Conservation (phyloP, 2,329 filamentous ascomycete genomes). For the Rhytidhysteron rufulum region DNA sequence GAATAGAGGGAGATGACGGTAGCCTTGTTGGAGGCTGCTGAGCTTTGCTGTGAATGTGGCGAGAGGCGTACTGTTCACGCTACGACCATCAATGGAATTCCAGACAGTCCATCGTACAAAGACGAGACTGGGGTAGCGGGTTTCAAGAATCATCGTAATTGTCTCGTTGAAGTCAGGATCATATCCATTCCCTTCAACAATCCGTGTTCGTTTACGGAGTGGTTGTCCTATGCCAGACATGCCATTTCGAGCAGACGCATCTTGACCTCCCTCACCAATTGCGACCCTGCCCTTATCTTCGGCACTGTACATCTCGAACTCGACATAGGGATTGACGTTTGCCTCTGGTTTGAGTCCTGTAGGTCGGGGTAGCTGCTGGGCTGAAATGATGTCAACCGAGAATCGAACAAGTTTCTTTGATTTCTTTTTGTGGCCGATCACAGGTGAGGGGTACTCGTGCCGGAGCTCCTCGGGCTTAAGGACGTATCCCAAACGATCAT, state of each 20-base stretch:
- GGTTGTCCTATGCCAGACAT: constrained; percentile 67
- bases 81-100: constrained; percentile 74
- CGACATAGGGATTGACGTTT: constrained; percentile 86
- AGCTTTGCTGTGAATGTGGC: constrained; percentile 93
- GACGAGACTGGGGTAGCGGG: constrained; percentile 89
- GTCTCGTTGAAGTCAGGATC: constrained; percentile 82
- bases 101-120: constrained; percentile 93
- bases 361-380: constrained; percentile 87
- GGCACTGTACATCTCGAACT: constrained; percentile 90
- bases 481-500: constrained; percentile 85
- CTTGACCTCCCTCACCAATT: constrained; percentile 62
- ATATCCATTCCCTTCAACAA: constrained; percentile 85
- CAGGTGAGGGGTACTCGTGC: constrained; percentile 23
- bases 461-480: constrained; percentile 86
- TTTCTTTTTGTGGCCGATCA: constrained; percentile 58
- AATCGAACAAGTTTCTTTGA: constrained; percentile 82
- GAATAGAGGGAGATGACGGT: constrained; percentile 84
- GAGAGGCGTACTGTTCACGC: constrained; percentile 62
- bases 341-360: constrained; percentile 67
- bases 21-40: constrained; percentile 82
- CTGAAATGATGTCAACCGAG: constrained; percentile 83
- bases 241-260: constrained; percentile 61
- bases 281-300: constrained; percentile 83
- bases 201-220: constrained; percentile 72
- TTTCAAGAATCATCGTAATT: constrained; percentile 78